phyloP scores from a whole-genome alignment of 345 rosid species.

The Firmiana major region DNA sequence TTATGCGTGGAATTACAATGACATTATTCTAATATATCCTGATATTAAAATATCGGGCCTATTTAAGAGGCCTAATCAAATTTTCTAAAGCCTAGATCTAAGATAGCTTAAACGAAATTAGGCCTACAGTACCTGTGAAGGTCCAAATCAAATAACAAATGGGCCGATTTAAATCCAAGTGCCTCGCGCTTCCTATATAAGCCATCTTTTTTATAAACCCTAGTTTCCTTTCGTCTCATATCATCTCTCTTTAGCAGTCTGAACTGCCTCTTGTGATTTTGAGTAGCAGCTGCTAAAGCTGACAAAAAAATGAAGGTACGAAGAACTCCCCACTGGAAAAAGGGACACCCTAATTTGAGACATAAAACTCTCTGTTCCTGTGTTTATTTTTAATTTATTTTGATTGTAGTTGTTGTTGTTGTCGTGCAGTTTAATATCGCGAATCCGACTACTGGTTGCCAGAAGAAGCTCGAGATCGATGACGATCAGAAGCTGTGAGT shows the following conservation, averaged over 20 bases:
- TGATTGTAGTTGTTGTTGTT: background rate
- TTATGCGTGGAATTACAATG: no score
- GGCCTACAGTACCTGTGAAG: background rate
- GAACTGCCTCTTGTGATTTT: background rate
- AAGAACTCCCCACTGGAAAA: background rate
- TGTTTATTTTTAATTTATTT: background rate
- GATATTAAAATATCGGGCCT: background rate
- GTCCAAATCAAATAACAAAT: background rate
- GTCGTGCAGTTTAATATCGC: constrained; percentile 42
- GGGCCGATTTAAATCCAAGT: background rate
- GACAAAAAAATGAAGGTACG: background rate
- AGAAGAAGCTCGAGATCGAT: constrained; percentile 52
- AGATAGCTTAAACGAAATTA: background rate
- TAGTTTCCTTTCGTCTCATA: background rate
- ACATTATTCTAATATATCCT: no score
- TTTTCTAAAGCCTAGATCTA: background rate
- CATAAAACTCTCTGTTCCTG: background rate
- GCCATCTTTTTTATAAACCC: background rate
- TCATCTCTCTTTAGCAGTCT: background rate
- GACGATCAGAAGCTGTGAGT: constrained; percentile 45
- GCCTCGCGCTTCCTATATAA: background rate
- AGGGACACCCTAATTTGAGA: background rate
- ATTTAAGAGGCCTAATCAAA: background rate
- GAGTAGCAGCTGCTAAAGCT: background rate
- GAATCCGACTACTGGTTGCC: constrained; percentile 51